Evolutionary conservation across 2,329 filamentous ascomycete genomes (phyloP).

Genomic region (Epichloe amarillans): DNA sequence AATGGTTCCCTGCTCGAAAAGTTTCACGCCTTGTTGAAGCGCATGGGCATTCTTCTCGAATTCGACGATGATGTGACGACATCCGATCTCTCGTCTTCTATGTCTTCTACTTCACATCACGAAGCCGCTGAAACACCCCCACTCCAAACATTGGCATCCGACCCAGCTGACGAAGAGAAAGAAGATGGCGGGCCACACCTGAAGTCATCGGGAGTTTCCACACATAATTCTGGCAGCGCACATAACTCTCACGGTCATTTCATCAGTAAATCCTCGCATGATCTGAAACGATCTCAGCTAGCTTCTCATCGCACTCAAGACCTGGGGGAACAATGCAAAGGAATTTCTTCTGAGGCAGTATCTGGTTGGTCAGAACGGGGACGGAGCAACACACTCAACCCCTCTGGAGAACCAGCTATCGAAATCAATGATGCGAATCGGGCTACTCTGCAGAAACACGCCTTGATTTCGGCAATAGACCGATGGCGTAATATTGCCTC

Average conservation of each 20-base stretch:
- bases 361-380: background rate
- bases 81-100: background rate
- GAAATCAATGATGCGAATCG: background rate
- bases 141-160: background rate
- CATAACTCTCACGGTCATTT: background rate
- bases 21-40: constrained; percentile 53
- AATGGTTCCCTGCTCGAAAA: constrained; percentile 49
- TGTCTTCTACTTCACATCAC: background rate
- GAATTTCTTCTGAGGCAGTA: background rate
- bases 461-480: constrained; percentile 9
- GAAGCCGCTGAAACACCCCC: background rate
- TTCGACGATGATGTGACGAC: constrained; percentile 28
- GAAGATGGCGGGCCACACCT: background rate
- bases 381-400: background rate
- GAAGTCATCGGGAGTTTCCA: background rate
- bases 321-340: background rate
- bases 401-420: background rate
- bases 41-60: constrained; percentile 61
- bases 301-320: background rate
- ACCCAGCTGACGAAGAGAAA: background rate
- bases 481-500: constrained; percentile 9
- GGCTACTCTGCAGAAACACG: background rate
- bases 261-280: background rate
- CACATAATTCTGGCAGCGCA: background rate
- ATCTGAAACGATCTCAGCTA: background rate